Conservation (phyloP, 2,329 filamentous ascomycete genomes). For the Amphichorda felina region DNA sequence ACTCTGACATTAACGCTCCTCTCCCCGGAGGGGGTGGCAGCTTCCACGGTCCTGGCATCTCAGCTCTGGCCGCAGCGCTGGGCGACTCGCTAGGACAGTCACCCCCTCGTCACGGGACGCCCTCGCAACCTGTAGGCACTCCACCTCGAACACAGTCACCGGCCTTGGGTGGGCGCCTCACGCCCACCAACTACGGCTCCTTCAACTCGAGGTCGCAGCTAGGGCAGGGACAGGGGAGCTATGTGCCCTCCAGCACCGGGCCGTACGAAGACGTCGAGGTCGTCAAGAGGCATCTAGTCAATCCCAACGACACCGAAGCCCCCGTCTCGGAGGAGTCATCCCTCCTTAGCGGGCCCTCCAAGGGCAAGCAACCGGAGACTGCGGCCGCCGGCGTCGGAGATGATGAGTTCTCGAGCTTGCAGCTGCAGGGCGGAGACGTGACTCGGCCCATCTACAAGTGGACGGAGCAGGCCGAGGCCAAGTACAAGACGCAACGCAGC, state of each 20-base stretch:
- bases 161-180: conserved; percentile 27
- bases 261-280: conserved; percentile 85
- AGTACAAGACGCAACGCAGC: conserved; percentile 60
- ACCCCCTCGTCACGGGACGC: conserved; percentile 59
- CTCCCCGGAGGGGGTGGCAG: conserved; percentile 54
- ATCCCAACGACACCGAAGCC: conserved; percentile 39
- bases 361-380: conserved; percentile 41
- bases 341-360: conserved; percentile 25
- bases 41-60: conserved; percentile 67
- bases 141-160: conserved; percentile 29
- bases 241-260: conserved; percentile 22
- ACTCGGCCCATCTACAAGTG: conserved; percentile 93
- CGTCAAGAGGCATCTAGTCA: conserved; percentile 77
- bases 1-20: conserved; percentile 41
- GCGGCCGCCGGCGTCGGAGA: conserved; percentile 34
- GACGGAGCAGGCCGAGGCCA: conserved; percentile 76
- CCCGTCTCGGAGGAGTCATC: conserved; percentile 33
- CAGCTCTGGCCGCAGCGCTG: conserved; percentile 79
- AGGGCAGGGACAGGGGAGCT: conserved; percentile 19
- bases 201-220: conserved; percentile 58
- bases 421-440: conserved; percentile 87
- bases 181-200: conserved; percentile 72
- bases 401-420: conserved; percentile 87
- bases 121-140: conserved; percentile 46
- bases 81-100: conserved; percentile 61